A percentile compares a stretch with the other conserved stretches of the same genome.
Conservation (phyloP, 2,329 filamentous ascomycete species). For the Aspergillus aculeatinus region DNA sequence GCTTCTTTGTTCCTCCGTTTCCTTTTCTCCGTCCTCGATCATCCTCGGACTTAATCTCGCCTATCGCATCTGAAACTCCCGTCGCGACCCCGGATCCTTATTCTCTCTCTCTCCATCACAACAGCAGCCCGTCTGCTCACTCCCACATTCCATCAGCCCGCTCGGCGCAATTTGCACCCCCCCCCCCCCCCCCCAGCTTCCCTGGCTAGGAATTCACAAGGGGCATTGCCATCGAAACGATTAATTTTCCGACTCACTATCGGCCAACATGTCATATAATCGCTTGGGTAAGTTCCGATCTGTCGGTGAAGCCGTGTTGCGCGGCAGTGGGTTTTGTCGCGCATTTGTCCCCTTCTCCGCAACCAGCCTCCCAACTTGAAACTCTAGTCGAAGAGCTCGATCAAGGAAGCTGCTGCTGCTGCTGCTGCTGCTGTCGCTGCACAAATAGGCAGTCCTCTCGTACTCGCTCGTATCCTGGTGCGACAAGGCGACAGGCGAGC, state of each 20-base stretch:
- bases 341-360: constrained; percentile 19
- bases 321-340: constrained; percentile 13
- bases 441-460: not conserved
- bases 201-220: constrained; percentile 20
- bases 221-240: constrained; percentile 24
- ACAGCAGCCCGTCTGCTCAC: constrained; percentile 3
- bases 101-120: constrained; percentile 6
- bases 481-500: not conserved
- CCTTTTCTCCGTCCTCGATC: not conserved
- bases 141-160: constrained; percentile 24
- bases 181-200: too few species aligned
- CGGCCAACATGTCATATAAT: constrained; percentile 62
- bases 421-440: too few species aligned
- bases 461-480: not conserved
- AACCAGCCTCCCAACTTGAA: constrained; percentile 21
- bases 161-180: constrained; percentile 32
- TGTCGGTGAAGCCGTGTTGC: constrained; percentile 8
- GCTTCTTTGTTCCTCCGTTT: not conserved
- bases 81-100: constrained; percentile 10
- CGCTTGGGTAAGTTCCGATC: constrained; percentile 61
- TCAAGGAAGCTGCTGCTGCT: not conserved
- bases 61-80: constrained; percentile 14
- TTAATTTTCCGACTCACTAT: constrained; percentile 22
- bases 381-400: constrained; percentile 16
- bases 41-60: not conserved